These are phyloP conservation scores for Spergularia marina DNA, from an alignment of 148 eudicot species.

Conservation along the genomic window DNA sequence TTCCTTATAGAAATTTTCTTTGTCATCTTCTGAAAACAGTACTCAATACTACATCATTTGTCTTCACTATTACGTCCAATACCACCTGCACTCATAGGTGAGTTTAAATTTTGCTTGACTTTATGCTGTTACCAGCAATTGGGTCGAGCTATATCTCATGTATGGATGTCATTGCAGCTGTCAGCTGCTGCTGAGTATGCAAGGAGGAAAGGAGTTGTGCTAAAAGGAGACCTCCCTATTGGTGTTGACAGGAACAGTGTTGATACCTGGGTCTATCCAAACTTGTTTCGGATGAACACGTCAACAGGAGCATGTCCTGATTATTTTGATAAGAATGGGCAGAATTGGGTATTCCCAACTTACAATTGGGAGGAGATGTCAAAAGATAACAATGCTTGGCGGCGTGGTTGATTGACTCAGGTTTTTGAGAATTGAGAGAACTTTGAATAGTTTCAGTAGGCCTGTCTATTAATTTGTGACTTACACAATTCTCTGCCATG, in stretches of 20 bases:
- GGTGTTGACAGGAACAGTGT: slow-evolving; percentile 95
- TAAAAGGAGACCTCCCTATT: slow-evolving; percentile 97
- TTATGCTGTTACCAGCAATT: slow-evolving; percentile 12
- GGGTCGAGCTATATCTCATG: slow-evolving; percentile 4
- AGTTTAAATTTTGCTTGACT: slow-evolving; percentile 16
- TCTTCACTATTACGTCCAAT: slow-evolving; percentile 89
- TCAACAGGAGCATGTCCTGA: slow-evolving; percentile 99
- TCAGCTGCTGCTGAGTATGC: slow-evolving; percentile 92
- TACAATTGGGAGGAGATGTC: slow-evolving; percentile 99
- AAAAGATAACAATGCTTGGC: slow-evolving; percentile 95
- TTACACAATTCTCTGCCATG: not conserved
- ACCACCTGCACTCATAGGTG: slow-evolving; percentile 83
- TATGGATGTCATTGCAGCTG: slow-evolving; percentile 37
- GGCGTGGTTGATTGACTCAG: slow-evolving; percentile 97
- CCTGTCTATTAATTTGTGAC: not conserved
- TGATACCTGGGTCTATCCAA: slow-evolving; percentile 97
- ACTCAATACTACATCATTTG: slow-evolving; percentile 64
- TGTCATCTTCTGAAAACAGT: slow-evolving; percentile 40
- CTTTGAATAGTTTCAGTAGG: slow-evolving; percentile 2
- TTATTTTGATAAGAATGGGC: slow-evolving; percentile 98
- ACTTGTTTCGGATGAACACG: slow-evolving; percentile 92
- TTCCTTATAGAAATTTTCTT: slow-evolving; percentile 9
- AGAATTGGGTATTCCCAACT: slow-evolving; percentile 98
- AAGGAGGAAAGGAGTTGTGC: slow-evolving; percentile 71
- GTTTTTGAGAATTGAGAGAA: slow-evolving; percentile 29